Evolutionary conservation across 306 rosid species (phyloP).

Genomic region (Trichosanthes truncata): DNA sequence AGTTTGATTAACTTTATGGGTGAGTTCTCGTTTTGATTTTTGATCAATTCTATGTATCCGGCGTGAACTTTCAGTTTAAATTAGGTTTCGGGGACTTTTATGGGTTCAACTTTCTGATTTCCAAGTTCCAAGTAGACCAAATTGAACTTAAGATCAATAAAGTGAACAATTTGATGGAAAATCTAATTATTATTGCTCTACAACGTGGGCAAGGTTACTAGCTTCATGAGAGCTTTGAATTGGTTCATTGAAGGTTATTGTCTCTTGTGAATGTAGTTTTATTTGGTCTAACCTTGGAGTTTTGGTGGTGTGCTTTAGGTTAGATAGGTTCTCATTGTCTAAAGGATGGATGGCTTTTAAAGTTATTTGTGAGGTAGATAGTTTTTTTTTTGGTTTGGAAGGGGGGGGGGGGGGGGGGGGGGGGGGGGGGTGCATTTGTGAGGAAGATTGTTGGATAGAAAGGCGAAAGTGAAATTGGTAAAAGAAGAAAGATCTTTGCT

Average conservation of each 20-base stretch:
- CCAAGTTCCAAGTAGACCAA: not conserved
- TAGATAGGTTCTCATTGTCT: not conserved
- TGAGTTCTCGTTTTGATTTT: not conserved
- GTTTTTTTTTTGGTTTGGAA: not conserved
- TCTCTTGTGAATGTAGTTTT: not conserved
- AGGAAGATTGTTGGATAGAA: not conserved
- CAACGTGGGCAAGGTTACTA: not conserved
- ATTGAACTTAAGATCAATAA: not conserved
- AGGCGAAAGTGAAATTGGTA: not conserved
- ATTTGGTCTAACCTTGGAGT: not conserved
- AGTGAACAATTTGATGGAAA: not conserved
- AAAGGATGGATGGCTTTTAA: not conserved
- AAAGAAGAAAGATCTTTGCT: not conserved
- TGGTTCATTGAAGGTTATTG: not conserved
- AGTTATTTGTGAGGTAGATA: not conserved
- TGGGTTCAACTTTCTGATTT: not conserved
- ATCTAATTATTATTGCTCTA: not conserved
- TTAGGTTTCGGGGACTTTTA: not conserved
- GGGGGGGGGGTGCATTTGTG: no score
- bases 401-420: no score
- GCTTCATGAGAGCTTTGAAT: not conserved
- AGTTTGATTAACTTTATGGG: not conserved
- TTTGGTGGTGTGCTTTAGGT: not conserved
- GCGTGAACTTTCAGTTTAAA: not conserved
- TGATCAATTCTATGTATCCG: not conserved